These are phyloP conservation scores for Fusarium succisae DNA, from an alignment of 2,329 filamentous ascomycete genomes.

Conservation along the genomic window DNA sequence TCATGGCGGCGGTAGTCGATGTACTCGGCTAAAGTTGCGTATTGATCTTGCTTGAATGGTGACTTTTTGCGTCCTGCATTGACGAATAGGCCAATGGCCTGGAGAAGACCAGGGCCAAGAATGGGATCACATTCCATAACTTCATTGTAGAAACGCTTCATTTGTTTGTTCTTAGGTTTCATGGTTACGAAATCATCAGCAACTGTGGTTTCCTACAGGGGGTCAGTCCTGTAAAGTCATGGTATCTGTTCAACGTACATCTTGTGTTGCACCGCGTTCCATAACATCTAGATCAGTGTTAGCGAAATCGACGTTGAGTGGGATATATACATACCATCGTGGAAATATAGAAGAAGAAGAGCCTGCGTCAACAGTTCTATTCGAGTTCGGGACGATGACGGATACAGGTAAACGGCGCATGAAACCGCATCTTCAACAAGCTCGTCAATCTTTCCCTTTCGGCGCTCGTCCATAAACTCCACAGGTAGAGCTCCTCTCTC, in stretches of 20 bases:
- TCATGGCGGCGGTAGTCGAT: constrained; percentile 7
- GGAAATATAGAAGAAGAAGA: constrained; percentile 11
- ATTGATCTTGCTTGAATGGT: constrained; percentile 20
- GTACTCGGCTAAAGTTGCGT: background rate
- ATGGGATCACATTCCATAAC: constrained; percentile 2
- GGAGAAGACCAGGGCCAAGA: constrained; percentile 4
- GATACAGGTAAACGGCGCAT: constrained; percentile 14
- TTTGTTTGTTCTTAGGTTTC: constrained; percentile 9
- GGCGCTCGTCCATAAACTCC: constrained; percentile 15
- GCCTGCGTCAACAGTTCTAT: constrained; percentile 15
- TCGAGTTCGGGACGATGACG: constrained; percentile 3
- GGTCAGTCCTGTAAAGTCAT: background rate
- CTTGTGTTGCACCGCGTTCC: constrained; percentile 13
- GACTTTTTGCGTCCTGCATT: constrained; percentile 10
- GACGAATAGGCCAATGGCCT: background rate
- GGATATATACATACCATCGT: background rate
- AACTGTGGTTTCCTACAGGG: constrained; percentile 2
- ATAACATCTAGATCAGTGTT: constrained; percentile 8
- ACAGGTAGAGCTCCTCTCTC: constrained; percentile 4
- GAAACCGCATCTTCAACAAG: constrained; percentile 20
- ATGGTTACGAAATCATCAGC: constrained; percentile 14
- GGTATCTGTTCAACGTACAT: background rate
- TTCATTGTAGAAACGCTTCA: constrained; percentile 1
- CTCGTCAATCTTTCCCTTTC: constrained; percentile 17
- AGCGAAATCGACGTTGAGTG: background rate